Base-by-base conservation (phyloP, 148 eudicot species). In the Rheum nobile region DNA sequence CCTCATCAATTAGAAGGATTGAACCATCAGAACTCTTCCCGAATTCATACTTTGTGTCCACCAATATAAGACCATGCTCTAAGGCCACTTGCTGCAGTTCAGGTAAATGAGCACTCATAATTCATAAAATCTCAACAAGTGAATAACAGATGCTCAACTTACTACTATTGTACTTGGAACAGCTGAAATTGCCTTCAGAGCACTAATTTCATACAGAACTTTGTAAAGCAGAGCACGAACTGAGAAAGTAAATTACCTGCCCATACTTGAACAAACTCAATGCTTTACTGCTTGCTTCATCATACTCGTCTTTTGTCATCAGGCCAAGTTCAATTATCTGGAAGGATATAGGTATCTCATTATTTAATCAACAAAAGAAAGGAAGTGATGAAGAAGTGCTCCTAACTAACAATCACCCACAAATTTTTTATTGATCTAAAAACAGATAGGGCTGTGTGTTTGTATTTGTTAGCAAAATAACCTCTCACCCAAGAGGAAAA, bases 21-120 rank as follows among this genome's bases (percentile, higher is more conserved):
- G 83, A 71, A 79, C 97, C 99, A 81, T 95, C 97, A 68, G 80
- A 72, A 75, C 88, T 87, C 81, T 90, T 95, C 71, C 99, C 99
- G 79, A 95, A 95, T 78, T 95, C 99, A 77, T 95, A 95, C 79
- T 95, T 95, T 43, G 99, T 95, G 80, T 95, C 99, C 73, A 95
- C 97, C 81, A 95, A 80, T 76, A 95, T 87, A 74, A 95, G 52
- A 52, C 99, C 99, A 84, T 92, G 92, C 67, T 92, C 88, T 76
- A 75, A 54, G 47, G 97, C 99, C 77, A 90, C 91, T 29, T 73
- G 80, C 99, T 95, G 89, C 69, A 86, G 21, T 28, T 26, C 29
- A 35, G 17, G 17, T 63, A 11, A 65, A 65, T 65, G 41, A 10
- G n/a, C 39, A 17, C 21, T 65, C 5, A n/a, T n/a, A n/a, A n/a